Evolutionary conservation across 305 asterid species (phyloP).

Genomic region (Fraxinus sp.): DNA sequence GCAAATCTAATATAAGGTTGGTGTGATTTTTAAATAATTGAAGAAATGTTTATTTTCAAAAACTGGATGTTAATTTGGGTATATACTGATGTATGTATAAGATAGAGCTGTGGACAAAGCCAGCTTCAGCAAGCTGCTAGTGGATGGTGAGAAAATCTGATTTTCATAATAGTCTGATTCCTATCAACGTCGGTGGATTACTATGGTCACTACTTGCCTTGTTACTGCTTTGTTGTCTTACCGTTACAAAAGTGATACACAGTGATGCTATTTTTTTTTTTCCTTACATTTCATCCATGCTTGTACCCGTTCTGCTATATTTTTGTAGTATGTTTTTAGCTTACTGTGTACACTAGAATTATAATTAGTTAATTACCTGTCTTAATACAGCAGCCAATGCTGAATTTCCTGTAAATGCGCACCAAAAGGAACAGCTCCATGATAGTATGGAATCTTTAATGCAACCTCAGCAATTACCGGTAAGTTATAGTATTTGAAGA

Average conservation of each 20-base stretch:
- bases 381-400: conserved; percentile 51
- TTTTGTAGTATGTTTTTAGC: background rate
- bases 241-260: background rate
- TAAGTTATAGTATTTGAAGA: conserved; percentile 37
- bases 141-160: background rate
- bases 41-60: background rate
- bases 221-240: background rate
- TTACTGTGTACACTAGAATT: conserved; percentile 12
- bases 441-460: conserved; percentile 64
- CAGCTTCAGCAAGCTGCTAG: background rate
- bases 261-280: background rate
- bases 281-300: background rate
- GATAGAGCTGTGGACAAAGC: background rate
- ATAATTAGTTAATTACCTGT: conserved; percentile 23
- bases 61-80: background rate
- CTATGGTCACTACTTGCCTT: background rate
- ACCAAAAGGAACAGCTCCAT: conserved; percentile 80
- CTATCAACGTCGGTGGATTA: background rate
- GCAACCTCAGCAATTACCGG: conserved; percentile 77
- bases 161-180: background rate
- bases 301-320: background rate
- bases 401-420: conserved; percentile 60
- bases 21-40: background rate
- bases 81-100: background rate
- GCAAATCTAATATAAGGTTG: background rate